phyloP scores from a whole-genome alignment of 2,329 filamentous ascomycete species.

The Fusarium aywerte region DNA sequence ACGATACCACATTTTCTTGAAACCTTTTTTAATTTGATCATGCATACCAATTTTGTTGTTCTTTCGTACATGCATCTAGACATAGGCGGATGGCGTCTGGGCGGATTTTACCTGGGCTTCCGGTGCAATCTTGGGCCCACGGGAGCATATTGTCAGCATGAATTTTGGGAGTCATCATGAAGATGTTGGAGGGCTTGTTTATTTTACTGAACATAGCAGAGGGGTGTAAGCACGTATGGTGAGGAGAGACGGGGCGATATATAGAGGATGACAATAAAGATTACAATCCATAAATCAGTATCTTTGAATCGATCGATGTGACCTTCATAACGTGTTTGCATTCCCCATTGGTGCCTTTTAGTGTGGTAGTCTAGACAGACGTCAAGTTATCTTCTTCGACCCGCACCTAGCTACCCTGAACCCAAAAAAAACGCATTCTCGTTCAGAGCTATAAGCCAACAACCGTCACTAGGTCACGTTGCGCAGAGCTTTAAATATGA shows the following conservation, averaged over 20 bases:
- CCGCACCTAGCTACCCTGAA: neutral
- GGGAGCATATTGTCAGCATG: slow-evolving; percentile 21
- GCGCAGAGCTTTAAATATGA: neutral
- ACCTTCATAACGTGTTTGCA: neutral
- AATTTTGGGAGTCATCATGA: slow-evolving; percentile 6
- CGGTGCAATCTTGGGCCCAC: slow-evolving; percentile 9
- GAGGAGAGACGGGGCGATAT: neutral
- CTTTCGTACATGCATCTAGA: slow-evolving; percentile 41
- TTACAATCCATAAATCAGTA: neutral
- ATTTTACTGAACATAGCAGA: neutral
- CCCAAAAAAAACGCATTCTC: neutral
- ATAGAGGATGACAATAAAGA: slow-evolving; percentile 19
- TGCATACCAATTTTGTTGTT: slow-evolving; percentile 30
- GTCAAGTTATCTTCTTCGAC: too few species aligned
- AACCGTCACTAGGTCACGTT: neutral
- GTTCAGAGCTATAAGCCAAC: neutral
- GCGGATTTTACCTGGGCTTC: slow-evolving; percentile 11
- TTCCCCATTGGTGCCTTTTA: neutral
- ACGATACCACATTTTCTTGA: slow-evolving; percentile 37
- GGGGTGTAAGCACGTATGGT: neutral
- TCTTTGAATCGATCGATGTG: neutral
- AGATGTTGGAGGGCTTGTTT: neutral
- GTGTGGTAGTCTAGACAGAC: neutral
- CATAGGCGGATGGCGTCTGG: slow-evolving; percentile 39
- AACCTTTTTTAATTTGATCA: slow-evolving; percentile 20